Percentiles rank a stretch among this genome's conserved stretches.
Evolutionary conservation across 1,284 basidiomycete genomes (phyloP).

Genomic region (Spongispora temasekensis): DNA sequence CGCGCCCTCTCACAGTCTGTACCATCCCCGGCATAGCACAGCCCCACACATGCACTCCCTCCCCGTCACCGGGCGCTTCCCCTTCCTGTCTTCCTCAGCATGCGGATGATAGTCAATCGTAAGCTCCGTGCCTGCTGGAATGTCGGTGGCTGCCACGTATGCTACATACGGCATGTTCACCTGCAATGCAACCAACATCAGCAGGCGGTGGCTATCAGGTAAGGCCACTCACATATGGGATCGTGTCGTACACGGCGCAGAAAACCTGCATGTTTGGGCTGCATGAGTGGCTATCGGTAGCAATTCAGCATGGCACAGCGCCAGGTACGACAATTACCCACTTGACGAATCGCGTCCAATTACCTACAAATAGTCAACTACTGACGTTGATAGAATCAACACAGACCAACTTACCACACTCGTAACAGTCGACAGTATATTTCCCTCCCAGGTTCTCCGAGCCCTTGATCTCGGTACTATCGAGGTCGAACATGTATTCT

Average conservation of each 20-base stretch:
- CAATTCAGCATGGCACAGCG: constrained; percentile 7
- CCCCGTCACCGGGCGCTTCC: constrained; percentile 22
- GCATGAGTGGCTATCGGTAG: constrained; percentile 59
- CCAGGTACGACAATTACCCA: constrained; percentile 32
- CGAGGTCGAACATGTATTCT: constrained; percentile 60
- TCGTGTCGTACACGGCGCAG: constrained; percentile 59
- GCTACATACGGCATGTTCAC: constrained; percentile 60
- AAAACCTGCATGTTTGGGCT: constrained; percentile 57
- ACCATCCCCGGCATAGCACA: constrained; percentile 30
- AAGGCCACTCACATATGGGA: constrained; percentile 47
- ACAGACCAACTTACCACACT: constrained; percentile 41
- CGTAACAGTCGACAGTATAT: constrained; percentile 52
- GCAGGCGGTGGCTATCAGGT: neutral
- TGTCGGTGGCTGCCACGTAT: constrained; percentile 51
- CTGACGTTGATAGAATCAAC: neutral
- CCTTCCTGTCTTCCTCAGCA: constrained; percentile 29
- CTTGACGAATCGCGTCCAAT: constrained; percentile 76
- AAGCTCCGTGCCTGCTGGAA: constrained; percentile 54
- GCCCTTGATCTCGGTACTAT: constrained; percentile 47
- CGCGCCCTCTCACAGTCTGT: constrained; percentile 19
- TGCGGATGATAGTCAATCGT: constrained; percentile 65
- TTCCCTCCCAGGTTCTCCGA: constrained; percentile 38
- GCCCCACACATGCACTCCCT: constrained; percentile 23
- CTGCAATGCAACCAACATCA: constrained; percentile 32
- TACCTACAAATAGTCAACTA: constrained; percentile 44